Base-by-base conservation (phyloP, 176 grass and related monocot genomes). In the Oryza australiensis region DNA sequence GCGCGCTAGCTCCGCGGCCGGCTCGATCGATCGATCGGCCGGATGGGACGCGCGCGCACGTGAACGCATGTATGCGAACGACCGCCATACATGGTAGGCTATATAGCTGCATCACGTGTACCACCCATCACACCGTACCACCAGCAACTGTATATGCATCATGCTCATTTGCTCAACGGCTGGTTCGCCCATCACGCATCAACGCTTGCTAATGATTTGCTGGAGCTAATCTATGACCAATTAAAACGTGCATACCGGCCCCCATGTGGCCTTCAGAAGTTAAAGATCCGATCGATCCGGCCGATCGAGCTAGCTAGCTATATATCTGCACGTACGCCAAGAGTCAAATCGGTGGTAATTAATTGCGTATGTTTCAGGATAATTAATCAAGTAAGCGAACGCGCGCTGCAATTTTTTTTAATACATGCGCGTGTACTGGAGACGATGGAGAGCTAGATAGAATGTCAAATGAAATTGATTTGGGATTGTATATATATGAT, bases 1-100 rank as follows among this genome's bases (percentile, higher is more conserved):
- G 46, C 46, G 4, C 14, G 46, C 46, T 37, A 9, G 51, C 51
- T 59, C 53, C 7, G 5, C 34, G 5, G 34, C 35, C 22, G 53
- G 22, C 1, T 59, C 20, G 53, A 20, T 22, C 53, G 49, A 16
- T 48, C 45, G 3, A 7, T 65, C 32, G 43, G 32, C 42, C 38
- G 46, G 83, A 89, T 77, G 78, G 67, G 83, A 86, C 83, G 67
- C 26, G 68, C 75, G 83, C 9, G 68, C 83, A 82, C 79, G 80
- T 86, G 88, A 82, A 62, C 67, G 60, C 73, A 73, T 8, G 35
- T 37, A 37, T 29, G 68, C 62, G 10, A 59, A 18, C 72, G 78
- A n/a, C n/a, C 20, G 35, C 35, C 35, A 37, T 37, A 37, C 26
- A 33, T 65, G 30, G 14, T 15, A 3, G 13, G 3, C 35, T 37